Conservation (phyloP, 768 basidiomycete genomes). For the Flagelloscypha sp. region DNA sequence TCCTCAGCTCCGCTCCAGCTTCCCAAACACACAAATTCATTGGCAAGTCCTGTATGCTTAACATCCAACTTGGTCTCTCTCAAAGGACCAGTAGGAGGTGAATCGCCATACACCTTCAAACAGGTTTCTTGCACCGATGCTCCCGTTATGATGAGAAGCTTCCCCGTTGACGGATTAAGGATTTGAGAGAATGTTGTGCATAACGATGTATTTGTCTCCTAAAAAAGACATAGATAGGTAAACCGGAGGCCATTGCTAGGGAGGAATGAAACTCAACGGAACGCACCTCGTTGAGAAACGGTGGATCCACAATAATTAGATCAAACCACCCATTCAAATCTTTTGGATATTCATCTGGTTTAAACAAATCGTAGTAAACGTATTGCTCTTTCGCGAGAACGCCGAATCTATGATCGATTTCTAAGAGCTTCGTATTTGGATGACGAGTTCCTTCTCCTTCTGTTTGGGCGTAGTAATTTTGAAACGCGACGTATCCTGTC, state of each 20-base stretch:
- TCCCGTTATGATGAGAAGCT: slow-evolving; percentile 32
- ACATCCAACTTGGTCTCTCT: slow-evolving; percentile 24
- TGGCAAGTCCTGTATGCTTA: slow-evolving; percentile 30
- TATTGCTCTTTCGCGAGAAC: slow-evolving; percentile 31
- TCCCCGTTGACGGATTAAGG: slow-evolving; percentile 27
- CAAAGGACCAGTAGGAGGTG: slow-evolving; percentile 30
- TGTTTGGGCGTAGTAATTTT: slow-evolving; percentile 8
- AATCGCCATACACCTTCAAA: slow-evolving; percentile 24
- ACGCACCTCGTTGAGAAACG: slow-evolving; percentile 38
- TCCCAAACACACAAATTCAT: slow-evolving; percentile 38
- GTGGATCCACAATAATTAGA: slow-evolving; percentile 35
- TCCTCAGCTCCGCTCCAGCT: slow-evolving; percentile 32
- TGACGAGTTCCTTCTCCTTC: too few relatives aligned
- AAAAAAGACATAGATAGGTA: not conserved
- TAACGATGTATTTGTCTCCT: slow-evolving; percentile 35
- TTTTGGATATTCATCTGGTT: slow-evolving; percentile 31
- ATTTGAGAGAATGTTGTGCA: slow-evolving; percentile 29
- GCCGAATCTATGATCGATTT: slow-evolving; percentile 34
- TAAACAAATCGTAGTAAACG: slow-evolving; percentile 36
- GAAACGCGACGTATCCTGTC: slow-evolving; percentile 40
- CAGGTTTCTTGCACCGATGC: slow-evolving; percentile 28
- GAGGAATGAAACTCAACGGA: not conserved
- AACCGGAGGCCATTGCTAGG: not conserved
- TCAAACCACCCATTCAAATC: slow-evolving; percentile 25
- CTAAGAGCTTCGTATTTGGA: slow-evolving; percentile 28